phyloP scores from a whole-genome alignment of 2,329 filamentous ascomycete species.

The Diaporthe caulivora region DNA sequence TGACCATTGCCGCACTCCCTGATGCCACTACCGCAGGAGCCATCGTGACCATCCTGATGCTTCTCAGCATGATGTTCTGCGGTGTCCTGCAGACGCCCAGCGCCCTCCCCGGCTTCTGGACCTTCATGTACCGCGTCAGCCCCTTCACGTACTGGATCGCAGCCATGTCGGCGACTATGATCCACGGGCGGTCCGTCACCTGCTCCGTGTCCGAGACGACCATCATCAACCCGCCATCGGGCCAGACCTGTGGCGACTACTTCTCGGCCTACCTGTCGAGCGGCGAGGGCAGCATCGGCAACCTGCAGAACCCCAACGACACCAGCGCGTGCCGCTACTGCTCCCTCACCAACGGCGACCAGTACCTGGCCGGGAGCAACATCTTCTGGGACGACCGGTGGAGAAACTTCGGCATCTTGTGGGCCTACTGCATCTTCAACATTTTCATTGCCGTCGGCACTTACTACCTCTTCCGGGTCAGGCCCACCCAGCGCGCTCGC shows the following conservation, averaged over 20 bases:
- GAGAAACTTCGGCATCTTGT: constrained; percentile 79
- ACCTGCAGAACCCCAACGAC: constrained; percentile 71
- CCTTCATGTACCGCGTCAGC: constrained; percentile 79
- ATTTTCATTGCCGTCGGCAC: constrained; percentile 67
- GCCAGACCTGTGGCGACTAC: constrained; percentile 74
- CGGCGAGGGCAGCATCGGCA: constrained; percentile 57
- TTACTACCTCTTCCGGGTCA: constrained; percentile 74
- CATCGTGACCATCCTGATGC: constrained; percentile 70
- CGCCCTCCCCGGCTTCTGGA: constrained; percentile 78
- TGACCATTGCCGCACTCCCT: constrained; percentile 78
- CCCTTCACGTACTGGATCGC: constrained; percentile 78
- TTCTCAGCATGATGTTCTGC: constrained; percentile 72
- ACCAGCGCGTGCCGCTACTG: constrained; percentile 75
- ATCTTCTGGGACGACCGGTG: constrained; percentile 69
- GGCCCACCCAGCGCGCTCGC: constrained; percentile 39
- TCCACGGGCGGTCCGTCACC: constrained; percentile 65
- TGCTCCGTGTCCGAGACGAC: constrained; percentile 71
- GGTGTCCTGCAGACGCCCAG: constrained; percentile 72
- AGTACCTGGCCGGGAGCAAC: constrained; percentile 63
- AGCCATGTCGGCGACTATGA: constrained; percentile 75
- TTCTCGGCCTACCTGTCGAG: constrained; percentile 66
- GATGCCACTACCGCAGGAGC: constrained; percentile 76
- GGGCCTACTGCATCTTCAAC: constrained; percentile 76
- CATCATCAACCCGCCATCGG: constrained; percentile 72
- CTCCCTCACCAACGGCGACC: constrained; percentile 70